A percentile compares a stretch with the other conserved stretches of the same genome.
These are phyloP conservation scores for Candida stauntonica DNA, from an alignment of 805 yeast genomes.

Conservation along the genomic window DNA sequence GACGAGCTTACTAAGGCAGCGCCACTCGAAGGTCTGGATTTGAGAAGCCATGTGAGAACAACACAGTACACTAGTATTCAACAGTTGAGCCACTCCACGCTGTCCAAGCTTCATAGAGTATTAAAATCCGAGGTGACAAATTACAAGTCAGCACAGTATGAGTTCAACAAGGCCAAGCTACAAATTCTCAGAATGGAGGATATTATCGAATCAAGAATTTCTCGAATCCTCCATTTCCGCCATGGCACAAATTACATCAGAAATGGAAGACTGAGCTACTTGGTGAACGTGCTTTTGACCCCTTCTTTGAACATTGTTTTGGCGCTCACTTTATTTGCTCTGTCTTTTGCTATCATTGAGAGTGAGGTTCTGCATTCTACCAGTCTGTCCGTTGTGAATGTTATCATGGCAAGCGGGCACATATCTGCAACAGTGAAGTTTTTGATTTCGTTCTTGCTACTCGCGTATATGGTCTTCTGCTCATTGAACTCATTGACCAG, in stretches of 20 bases:
- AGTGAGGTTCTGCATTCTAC: constrained; percentile 76
- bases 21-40: constrained; percentile 19
- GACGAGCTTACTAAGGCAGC: constrained; percentile 6
- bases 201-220: constrained; percentile 38
- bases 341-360: constrained; percentile 57
- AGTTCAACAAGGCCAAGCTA: constrained; percentile 46
- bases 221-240: constrained; percentile 31
- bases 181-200: constrained; percentile 56
- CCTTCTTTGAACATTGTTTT: constrained; percentile 44
- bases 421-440: constrained; percentile 29
- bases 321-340: constrained; percentile 37
- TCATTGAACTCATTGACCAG: constrained; percentile 63
- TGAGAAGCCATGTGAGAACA: constrained; percentile 24
- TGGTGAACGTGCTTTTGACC: constrained; percentile 37
- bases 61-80: constrained; percentile 21
- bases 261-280: constrained; percentile 40
- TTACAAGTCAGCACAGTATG: constrained; percentile 50
- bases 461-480: constrained; percentile 65
- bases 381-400: constrained; percentile 54
- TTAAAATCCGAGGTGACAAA: constrained; percentile 50
- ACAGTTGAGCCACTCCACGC: constrained; percentile 34
- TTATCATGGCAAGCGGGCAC: constrained; percentile 34
- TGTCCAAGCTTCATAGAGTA: constrained; percentile 47
- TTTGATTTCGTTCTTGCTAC: constrained; percentile 37
- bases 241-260: constrained; percentile 25